phyloP scores from a whole-genome alignment of 83 land plant species.

The Picea abies region DNA sequence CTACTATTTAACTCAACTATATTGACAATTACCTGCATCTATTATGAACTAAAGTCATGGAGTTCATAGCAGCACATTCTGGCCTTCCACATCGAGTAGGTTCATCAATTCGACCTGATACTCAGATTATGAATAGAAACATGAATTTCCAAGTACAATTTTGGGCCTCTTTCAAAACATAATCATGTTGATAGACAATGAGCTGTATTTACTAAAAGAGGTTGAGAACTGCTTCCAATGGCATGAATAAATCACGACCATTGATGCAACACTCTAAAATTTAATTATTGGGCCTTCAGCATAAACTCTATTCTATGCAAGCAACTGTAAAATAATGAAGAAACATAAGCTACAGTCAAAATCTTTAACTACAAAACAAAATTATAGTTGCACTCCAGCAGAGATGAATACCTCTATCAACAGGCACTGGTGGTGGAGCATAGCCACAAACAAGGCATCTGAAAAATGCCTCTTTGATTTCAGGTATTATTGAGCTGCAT shows the following conservation, averaged over 20 bases:
- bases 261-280: not conserved
- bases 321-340: not conserved
- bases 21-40: constrained; percentile 75
- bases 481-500: constrained; percentile 95
- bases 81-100: constrained; percentile 72
- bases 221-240: too few species aligned
- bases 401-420: constrained; percentile 70
- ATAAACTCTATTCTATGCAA: not conserved
- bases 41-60: constrained; percentile 89
- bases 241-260: too few species aligned
- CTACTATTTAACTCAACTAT: not conserved
- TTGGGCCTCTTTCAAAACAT: not conserved
- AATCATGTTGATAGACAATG: too few species aligned
- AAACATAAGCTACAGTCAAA: not conserved
- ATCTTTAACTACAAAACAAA: not conserved
- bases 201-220: too few species aligned
- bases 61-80: constrained; percentile 77
- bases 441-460: constrained; percentile 84
- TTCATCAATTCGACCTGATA: constrained; percentile 80
- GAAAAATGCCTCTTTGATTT: constrained; percentile 93
- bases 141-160: not conserved
- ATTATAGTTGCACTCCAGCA: constrained; percentile 14
- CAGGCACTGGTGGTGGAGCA: constrained; percentile 66
- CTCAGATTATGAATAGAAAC: not conserved
- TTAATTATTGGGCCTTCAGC: too few species aligned